Evolutionary conservation across 1,284 basidiomycete genomes (phyloP).

Genomic region (Trichosporon ovoides): DNA sequence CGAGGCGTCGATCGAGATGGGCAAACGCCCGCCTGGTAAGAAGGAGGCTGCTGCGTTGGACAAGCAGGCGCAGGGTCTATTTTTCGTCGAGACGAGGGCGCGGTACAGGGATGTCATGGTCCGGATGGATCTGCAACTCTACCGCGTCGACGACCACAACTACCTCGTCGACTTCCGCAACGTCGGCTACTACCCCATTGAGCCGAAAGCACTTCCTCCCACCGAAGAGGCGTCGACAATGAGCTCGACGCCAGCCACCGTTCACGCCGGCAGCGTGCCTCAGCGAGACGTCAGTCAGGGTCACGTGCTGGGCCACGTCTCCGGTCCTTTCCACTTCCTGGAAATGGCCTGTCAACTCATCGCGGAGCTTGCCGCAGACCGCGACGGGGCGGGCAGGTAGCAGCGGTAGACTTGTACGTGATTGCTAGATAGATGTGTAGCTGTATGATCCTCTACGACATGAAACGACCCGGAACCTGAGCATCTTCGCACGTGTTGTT

Average conservation of each 20-base stretch:
- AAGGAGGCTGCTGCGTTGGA: constrained; percentile 51
- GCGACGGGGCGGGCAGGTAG: constrained; percentile 16
- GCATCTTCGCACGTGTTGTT: too few species aligned
- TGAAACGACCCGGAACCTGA: too few species aligned
- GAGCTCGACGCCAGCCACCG: constrained; percentile 8
- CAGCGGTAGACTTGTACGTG: not conserved
- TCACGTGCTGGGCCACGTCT: constrained; percentile 55
- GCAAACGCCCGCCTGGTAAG: constrained; percentile 38
- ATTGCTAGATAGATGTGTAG: not conserved
- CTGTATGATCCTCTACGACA: constrained; percentile 4
- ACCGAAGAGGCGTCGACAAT: constrained; percentile 49
- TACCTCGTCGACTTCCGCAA: constrained; percentile 98
- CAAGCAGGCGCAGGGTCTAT: constrained; percentile 60
- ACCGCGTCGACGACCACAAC: constrained; percentile 90
- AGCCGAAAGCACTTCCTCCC: not conserved
- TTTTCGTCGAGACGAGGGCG: constrained; percentile 90
- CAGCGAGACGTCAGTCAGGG: not conserved
- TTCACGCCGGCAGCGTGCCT: not conserved
- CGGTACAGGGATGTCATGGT: constrained; percentile 85
- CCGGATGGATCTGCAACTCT: constrained; percentile 94
- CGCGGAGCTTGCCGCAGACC: constrained; percentile 49
- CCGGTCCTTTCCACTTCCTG: constrained; percentile 88
- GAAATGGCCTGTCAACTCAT: constrained; percentile 75
- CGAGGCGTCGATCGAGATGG: constrained; percentile 28
- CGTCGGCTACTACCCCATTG: constrained; percentile 73